phyloP scores from a whole-genome alignment of 805 yeast genomes.

The Candida andamanensis region DNA sequence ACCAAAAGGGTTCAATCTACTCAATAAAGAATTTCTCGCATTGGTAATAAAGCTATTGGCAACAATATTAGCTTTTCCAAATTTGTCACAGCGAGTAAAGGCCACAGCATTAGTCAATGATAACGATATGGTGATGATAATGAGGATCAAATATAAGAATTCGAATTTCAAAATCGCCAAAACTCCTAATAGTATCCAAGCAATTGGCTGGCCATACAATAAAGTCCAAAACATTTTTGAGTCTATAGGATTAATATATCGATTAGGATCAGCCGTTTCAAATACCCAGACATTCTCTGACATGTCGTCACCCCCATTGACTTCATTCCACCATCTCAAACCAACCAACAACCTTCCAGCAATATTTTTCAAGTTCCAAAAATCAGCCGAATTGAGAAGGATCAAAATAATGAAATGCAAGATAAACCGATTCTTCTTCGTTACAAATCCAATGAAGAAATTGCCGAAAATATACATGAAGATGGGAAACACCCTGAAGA shows the following conservation, averaged over 20 bases:
- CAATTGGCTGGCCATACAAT: conserved; percentile 66
- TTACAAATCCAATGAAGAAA: conserved; percentile 47
- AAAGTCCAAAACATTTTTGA: conserved; percentile 84
- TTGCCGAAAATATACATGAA: conserved; percentile 67
- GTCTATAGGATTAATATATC: conserved; percentile 84
- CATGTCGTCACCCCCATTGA: conserved; percentile 36
- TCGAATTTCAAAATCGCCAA: conserved; percentile 76
- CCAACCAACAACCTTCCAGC: conserved; percentile 89
- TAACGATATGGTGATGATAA: conserved; percentile 62
- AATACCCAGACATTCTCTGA: conserved; percentile 77
- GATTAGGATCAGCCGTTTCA: conserved; percentile 71
- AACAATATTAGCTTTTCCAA: conserved; percentile 72
- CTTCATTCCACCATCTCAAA: conserved; percentile 95
- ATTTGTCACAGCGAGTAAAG: conserved; percentile 87
- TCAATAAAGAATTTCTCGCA: conserved; percentile 43
- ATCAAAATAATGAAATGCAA: conserved; percentile 76
- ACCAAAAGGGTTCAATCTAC: conserved; percentile 42
- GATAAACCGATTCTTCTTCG: conserved; percentile 48
- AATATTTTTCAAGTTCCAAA: conserved; percentile 90
- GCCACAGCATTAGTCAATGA: conserved; percentile 84
- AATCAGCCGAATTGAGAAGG: conserved; percentile 77
- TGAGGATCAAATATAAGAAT: conserved; percentile 59
- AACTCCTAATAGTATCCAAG: conserved; percentile 72
- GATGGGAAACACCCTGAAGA: conserved; percentile 59
- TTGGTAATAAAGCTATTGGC: conserved; percentile 55